Evolutionary conservation across 768 basidiomycete genomes (phyloP).

Genomic region (Suillus alpinus): DNA sequence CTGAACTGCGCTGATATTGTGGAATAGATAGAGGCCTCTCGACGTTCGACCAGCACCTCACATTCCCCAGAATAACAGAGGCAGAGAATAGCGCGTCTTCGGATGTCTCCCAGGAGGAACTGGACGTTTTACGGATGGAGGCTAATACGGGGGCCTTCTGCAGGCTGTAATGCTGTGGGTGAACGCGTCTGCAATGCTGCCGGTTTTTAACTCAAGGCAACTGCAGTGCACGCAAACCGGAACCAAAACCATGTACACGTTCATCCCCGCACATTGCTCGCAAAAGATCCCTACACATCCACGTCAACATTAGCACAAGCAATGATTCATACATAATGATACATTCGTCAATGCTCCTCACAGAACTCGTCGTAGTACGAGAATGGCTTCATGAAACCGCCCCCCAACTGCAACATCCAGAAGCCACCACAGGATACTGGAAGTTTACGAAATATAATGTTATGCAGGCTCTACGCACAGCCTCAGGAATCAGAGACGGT

Average conservation of each 20-base stretch:
- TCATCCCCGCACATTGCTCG: slow-evolving; percentile 52
- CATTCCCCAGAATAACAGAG: too few relatives aligned
- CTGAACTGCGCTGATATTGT: too few relatives aligned
- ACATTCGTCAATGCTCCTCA: slow-evolving; percentile 60
- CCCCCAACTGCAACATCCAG: slow-evolving; percentile 54
- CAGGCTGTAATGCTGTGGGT: slow-evolving; percentile 76
- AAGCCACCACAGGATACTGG: slow-evolving; percentile 82
- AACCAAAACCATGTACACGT: slow-evolving; percentile 43
- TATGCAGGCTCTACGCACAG: slow-evolving; percentile 60
- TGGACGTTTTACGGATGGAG: slow-evolving; percentile 67
- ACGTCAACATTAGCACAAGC: slow-evolving; percentile 71
- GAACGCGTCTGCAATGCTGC: slow-evolving; percentile 1
- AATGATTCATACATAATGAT: slow-evolving; percentile 57
- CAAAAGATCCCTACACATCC: slow-evolving; percentile 79
- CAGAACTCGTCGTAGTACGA: slow-evolving; percentile 75
- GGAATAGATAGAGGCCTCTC: too few relatives aligned
- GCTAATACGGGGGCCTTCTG: slow-evolving; percentile 74
- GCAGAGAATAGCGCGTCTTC: slow-evolving; percentile 39
- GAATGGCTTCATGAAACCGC: slow-evolving; percentile 86
- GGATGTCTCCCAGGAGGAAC: slow-evolving; percentile 44
- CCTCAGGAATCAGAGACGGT: slow-evolving; percentile 42
- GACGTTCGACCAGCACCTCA: too few relatives aligned
- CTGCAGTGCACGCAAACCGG: slow-evolving; percentile 64
- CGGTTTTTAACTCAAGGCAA: neutral
- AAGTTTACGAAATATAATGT: slow-evolving; percentile 76